Base-by-base conservation (phyloP, 345 rosid species). In the Laguncularia racemosa region DNA sequence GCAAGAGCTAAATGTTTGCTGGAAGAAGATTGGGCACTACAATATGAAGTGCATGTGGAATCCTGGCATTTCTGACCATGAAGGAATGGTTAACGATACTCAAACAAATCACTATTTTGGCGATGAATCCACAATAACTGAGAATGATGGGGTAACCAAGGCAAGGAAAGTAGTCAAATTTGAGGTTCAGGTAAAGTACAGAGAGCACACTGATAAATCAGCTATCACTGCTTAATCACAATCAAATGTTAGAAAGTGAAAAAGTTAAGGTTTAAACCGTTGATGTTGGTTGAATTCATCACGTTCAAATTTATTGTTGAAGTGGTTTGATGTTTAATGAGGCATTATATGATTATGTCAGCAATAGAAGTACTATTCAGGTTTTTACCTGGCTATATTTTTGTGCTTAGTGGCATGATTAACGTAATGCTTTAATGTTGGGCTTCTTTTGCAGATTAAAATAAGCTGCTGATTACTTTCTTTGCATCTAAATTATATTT, bases 1-100 rank as follows among this genome's bases (percentile, higher is more conserved):
- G 73, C 95, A 82, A 81, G 96, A 85, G 66, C 71, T 93, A 71
- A 85, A 80, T 65, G 99, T 93, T 21, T 68, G 86, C 55, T 93
- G 99, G 99, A 93, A 93, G 78, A 93, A 93, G 85, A 89, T 93
- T 48, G 99, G 97, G 63, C 97, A 88, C 59, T 93, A 93, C 77
- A 89, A 89, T 74, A 89, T 93, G 92, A 93, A 93, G 69, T 93
- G 99, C 81, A 78, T 95, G 78, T 89, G 97, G 97, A 72, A 87
- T 75, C 86, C 88, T 66, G 75, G 78, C 56, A 67, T 57, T 63
- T 60, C 84, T 28, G 88, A 81, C 67, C 78, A 62, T 33, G 87
- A 79, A 59, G 86, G 85, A 67, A 89, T 86, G 84, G 67, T 81
- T 48, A 78, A 80, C 53, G 82, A 83, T 70, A 66, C 67, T 56